Evolutionary conservation across 2,329 filamentous ascomycete genomes (phyloP), one percentile per base, ranked within the genome.

Genomic region (Chaetomium globosum): DNA sequence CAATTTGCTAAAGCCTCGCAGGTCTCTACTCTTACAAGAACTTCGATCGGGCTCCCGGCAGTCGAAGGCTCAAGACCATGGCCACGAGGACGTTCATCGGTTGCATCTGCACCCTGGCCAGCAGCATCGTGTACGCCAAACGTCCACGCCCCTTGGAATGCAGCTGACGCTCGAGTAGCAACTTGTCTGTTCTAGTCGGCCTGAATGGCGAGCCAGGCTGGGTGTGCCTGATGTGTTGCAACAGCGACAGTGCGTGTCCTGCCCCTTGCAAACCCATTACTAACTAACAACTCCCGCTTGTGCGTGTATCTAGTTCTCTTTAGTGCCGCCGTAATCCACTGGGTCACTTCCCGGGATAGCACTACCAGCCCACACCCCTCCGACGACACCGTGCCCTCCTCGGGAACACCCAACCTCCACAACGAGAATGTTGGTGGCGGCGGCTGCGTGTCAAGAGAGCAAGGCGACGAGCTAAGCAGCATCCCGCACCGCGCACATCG

Each of bases 161-260:
- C n/a, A 26, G 21, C 19, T 57, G 51, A 66, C 19, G 16, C 8
- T 1, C 12, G n/a, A 54, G 51, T 26, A 86, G 84, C 3, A 89
- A 89, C 71, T 74, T 89, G 2, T 81, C 82, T 3, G 80, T 88
- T 0, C 75, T 89, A 0, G 83, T 87, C 78, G 80, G 79, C 1
- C 79, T 89, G 1, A 75, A 85, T 28, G 86, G 86, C 13, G 86
- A 75, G 71, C 85, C 83, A 2, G 86, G 83, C 3, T 89, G 86
- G 86, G 80, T 89, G 2, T 89, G 86, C 69, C 79, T 89, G 4
- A 85, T 87, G 77, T 86, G 85, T 71, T 89, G 87, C 72, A 89
- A 88, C 71, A 80, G 81, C 67, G 87, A 89, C 72, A 82, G 85
- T 86, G 74, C 71, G 80, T 76, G 12, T 36, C 36, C 13, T 16